These are phyloP conservation scores for Urostyla sp. DNA, from an alignment of 73 alveolate genomes.

Conservation along the genomic window DNA sequence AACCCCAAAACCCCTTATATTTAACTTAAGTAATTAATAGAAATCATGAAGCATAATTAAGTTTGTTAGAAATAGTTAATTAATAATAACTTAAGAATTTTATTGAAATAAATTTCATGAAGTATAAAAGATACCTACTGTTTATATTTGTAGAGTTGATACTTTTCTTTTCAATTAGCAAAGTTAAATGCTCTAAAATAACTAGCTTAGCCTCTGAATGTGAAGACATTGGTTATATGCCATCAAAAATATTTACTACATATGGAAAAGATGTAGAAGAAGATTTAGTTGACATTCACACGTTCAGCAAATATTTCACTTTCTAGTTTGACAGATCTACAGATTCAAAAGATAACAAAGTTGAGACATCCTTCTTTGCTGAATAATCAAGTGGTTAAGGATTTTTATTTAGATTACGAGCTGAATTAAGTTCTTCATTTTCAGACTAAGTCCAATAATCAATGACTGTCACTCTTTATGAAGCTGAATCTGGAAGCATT, in stretches of 20 bases:
- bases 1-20: too few relatives aligned
- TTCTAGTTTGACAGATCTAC: not conserved
- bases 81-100: too few relatives aligned
- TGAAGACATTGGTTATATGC: conserved; percentile 16
- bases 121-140: too few relatives aligned
- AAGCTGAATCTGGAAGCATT: not conserved
- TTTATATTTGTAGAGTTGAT: too few relatives aligned
- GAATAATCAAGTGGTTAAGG: conserved; percentile 30
- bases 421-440: conserved; percentile 33
- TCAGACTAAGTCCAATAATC: conserved; percentile 10
- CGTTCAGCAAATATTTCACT: conserved; percentile 20
- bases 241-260: conserved; percentile 1
- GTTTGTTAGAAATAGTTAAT: too few relatives aligned
- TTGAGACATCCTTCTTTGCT: not conserved
- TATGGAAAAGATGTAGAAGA: conserved; percentile 6
- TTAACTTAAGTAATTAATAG: too few relatives aligned
- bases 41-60: too few relatives aligned
- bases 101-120: too few relatives aligned
- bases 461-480: conserved; percentile 3
- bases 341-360: not conserved
- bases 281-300: conserved; percentile 14
- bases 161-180: too few relatives aligned
- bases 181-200: too few relatives aligned
- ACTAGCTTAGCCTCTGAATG: conserved; percentile 12
- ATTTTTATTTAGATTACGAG: not conserved